Evolutionary conservation across 108 stramenopile species (phyloP).

Genomic region (Pinguiococcus pyrenoidosus): DNA sequence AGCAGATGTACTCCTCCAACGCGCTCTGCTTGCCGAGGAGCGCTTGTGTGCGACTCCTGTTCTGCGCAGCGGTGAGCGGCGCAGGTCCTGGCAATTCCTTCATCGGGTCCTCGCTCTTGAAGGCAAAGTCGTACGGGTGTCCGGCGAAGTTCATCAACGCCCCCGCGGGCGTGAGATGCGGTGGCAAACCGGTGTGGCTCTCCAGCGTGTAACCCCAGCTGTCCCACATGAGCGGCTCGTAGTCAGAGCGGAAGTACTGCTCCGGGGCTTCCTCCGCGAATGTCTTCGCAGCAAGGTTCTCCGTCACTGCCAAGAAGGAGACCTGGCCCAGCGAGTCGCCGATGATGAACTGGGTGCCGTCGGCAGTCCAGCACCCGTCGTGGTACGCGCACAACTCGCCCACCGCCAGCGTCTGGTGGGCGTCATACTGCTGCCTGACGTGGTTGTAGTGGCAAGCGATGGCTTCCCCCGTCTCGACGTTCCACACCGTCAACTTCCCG

Average conservation of each 20-base stretch:
- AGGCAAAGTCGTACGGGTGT: conserved; percentile 6
- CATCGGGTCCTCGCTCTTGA: too few species aligned
- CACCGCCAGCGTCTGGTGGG: neutral
- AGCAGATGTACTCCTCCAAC: too few species aligned
- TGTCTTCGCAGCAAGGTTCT: neutral
- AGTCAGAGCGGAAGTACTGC: conserved; percentile 37
- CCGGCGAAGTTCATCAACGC: conserved; percentile 17
- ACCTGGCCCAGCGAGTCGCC: neutral
- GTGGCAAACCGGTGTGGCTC: conserved; percentile 18
- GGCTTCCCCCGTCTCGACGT: conserved; percentile 9
- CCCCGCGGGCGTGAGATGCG: conserved; percentile 19
- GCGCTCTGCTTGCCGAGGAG: too few species aligned
- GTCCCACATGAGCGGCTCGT: conserved; percentile 16
- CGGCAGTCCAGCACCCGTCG: conserved; percentile 16
- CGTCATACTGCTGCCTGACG: conserved; percentile 2
- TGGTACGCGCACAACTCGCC: conserved; percentile 17
- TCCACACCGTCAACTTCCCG: conserved; percentile 20
- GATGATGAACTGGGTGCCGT: conserved; percentile 1
- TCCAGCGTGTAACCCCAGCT: conserved; percentile 19
- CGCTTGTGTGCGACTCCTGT: too few species aligned
- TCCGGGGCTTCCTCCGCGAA: conserved; percentile 8
- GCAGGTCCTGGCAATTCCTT: too few species aligned
- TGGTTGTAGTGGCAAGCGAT: neutral
- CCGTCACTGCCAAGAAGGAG: neutral
- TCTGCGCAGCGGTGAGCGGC: too few species aligned